Conservation (phyloP, 164 flowering plant genomes). For the Dillenia suffruticosa region DNA sequence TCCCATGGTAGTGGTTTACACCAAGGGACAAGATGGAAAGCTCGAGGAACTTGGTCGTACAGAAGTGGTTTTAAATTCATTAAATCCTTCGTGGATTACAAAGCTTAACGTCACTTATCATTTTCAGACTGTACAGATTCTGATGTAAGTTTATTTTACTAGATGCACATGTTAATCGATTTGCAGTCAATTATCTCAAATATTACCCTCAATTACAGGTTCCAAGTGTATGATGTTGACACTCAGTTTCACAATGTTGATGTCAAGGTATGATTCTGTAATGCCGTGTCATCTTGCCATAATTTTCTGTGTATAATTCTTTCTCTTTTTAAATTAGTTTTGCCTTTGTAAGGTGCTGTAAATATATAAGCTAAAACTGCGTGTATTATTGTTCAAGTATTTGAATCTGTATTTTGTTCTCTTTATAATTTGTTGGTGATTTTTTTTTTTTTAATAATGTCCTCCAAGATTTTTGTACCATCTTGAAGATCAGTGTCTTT, state of each 20-base stretch:
- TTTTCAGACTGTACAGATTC: constrained; percentile 71
- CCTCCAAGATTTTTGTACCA: no score
- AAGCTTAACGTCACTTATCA: constrained; percentile 49
- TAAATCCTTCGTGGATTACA: constrained; percentile 70
- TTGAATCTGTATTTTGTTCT: no score
- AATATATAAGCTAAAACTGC: no score
- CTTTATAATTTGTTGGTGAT: no score
- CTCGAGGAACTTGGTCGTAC: constrained; percentile 76
- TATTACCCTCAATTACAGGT: constrained; percentile 40
- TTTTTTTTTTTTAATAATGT: no score
- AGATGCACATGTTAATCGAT: background rate
- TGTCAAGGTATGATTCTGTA: constrained; percentile 52
- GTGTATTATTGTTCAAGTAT: no score
- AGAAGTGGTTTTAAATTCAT: constrained; percentile 71
- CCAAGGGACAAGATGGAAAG: constrained; percentile 63
- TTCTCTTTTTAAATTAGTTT: no score
- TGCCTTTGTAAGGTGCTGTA: no score
- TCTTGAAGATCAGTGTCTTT: no score
- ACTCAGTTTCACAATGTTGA: constrained; percentile 68
- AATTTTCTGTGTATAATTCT: no score
- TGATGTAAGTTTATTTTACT: constrained; percentile 56
- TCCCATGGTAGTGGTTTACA: constrained; percentile 67
- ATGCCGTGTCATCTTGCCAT: background rate
- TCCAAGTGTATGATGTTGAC: constrained; percentile 78
- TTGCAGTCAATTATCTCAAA: constrained; percentile 12